Conservation (phyloP, 208 protist species). For the Trypanosomatidae sp. region DNA sequence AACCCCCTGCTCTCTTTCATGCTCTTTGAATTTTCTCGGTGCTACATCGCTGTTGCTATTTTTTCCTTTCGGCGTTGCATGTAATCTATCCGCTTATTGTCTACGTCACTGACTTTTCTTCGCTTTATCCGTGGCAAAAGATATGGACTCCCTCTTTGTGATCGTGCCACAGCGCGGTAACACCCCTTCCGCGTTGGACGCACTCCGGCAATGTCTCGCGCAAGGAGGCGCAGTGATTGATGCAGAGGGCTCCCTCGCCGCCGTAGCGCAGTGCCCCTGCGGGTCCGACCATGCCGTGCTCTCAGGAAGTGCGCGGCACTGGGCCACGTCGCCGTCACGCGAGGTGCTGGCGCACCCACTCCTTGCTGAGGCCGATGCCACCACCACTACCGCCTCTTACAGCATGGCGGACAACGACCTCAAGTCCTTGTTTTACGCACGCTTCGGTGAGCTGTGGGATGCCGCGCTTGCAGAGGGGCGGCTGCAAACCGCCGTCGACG, state of each 20-base stretch:
- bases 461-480: conserved; percentile 54
- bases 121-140: too few relatives aligned
- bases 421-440: conserved; percentile 51
- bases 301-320: conserved; percentile 48
- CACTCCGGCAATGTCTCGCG: background rate
- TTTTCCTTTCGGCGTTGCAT: too few relatives aligned
- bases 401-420: conserved; percentile 26
- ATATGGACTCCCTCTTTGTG: conserved; percentile 11
- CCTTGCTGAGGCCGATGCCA: background rate
- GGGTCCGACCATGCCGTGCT: too few relatives aligned
- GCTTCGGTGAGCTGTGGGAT: conserved; percentile 70
- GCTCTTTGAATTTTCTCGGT: too few relatives aligned
- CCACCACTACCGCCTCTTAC: background rate
- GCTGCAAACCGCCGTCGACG: conserved; percentile 55
- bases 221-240: conserved; percentile 40
- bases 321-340: conserved; percentile 35
- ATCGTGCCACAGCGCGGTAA: conserved; percentile 3
- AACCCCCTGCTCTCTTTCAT: too few relatives aligned
- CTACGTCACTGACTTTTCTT: too few relatives aligned
- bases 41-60: too few relatives aligned
- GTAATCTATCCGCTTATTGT: too few relatives aligned
- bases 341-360: conserved; percentile 25
- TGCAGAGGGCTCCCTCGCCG: conserved; percentile 37
- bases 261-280: too few relatives aligned
- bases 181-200: background rate